Evolutionary conservation across 108 stramenopile species (phyloP).

Genomic region (Nitzschia sp.): DNA sequence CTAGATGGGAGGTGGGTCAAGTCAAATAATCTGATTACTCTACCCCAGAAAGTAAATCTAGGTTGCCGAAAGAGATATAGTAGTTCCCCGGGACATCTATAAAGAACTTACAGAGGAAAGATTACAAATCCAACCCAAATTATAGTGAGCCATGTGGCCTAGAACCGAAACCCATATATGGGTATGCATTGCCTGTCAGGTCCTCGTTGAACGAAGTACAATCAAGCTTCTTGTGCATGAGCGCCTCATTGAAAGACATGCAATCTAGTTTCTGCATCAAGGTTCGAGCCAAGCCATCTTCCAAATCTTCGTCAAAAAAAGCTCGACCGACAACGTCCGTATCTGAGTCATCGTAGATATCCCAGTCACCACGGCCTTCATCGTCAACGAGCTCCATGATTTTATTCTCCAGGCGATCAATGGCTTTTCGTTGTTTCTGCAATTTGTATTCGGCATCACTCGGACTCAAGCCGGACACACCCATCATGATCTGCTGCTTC

Average conservation of each 20-base stretch:
- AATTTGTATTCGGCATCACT: neutral
- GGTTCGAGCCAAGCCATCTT: conserved; percentile 13
- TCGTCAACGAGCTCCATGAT: neutral
- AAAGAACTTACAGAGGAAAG: too few species aligned
- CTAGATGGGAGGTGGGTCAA: too few species aligned
- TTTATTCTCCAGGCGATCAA: conserved; percentile 1
- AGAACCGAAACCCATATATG: too few species aligned
- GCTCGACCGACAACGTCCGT: neutral
- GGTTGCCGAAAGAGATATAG: too few species aligned
- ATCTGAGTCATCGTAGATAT: neutral
- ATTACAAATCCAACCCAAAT: too few species aligned
- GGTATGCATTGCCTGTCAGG: neutral
- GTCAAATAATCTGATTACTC: too few species aligned
- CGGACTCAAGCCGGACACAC: neutral
- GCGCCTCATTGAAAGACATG: neutral
- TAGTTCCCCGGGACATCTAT: too few species aligned
- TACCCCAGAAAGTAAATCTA: too few species aligned
- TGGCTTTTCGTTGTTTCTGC: neutral
- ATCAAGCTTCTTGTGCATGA: neutral
- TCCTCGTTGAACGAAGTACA: conserved; percentile 5
- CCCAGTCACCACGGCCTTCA: neutral
- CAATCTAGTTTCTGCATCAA: conserved; percentile 11
- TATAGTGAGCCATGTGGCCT: too few species aligned
- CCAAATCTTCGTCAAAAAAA: conserved; percentile 18
- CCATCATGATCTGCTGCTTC: neutral